Percentiles rank a stretch among this genome's conserved stretches.
Conservation (phyloP, 768 basidiomycete species). For the Agrocybe praecox region DNA sequence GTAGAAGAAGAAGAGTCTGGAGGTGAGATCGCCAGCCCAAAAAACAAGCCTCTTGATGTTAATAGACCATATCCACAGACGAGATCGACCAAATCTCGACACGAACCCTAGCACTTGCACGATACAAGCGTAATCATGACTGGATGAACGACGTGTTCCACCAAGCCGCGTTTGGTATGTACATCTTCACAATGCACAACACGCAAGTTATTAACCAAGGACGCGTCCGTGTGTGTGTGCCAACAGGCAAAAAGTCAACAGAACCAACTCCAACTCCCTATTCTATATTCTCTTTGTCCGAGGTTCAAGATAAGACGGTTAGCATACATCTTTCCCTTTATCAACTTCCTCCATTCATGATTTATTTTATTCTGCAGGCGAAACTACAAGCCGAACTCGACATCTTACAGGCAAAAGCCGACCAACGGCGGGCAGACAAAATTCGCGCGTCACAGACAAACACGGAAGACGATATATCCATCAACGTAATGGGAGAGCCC, state of each 20-base stretch:
- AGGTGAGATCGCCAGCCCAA: conserved; percentile 37
- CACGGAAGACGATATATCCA: conserved; percentile 11
- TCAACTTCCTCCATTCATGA: background rate
- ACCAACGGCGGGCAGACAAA: conserved; percentile 38
- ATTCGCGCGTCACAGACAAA: conserved; percentile 18
- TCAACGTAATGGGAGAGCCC: conserved; percentile 14
- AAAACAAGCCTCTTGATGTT: background rate
- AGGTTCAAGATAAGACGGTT: conserved; percentile 60
- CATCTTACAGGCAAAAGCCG: conserved; percentile 50
- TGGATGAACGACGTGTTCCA: conserved; percentile 84
- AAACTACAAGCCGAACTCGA: conserved; percentile 64
- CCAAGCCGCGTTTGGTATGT: conserved; percentile 66
- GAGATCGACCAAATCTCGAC: conserved; percentile 75
- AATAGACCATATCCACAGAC: conserved; percentile 33
- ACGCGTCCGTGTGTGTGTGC: background rate
- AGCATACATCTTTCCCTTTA: conserved; percentile 19
- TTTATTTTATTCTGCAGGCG: conserved; percentile 29
- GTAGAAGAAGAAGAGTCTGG: conserved; percentile 68
- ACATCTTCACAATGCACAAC: background rate
- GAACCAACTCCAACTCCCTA: conserved; percentile 47
- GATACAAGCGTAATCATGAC: conserved; percentile 82
- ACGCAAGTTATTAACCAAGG: background rate
- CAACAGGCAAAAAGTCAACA: conserved; percentile 35
- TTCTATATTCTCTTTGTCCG: conserved; percentile 59
- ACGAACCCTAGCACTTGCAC: conserved; percentile 66